Conservation (phyloP, 1,284 basidiomycete species). For the Marasmius fiardii region DNA sequence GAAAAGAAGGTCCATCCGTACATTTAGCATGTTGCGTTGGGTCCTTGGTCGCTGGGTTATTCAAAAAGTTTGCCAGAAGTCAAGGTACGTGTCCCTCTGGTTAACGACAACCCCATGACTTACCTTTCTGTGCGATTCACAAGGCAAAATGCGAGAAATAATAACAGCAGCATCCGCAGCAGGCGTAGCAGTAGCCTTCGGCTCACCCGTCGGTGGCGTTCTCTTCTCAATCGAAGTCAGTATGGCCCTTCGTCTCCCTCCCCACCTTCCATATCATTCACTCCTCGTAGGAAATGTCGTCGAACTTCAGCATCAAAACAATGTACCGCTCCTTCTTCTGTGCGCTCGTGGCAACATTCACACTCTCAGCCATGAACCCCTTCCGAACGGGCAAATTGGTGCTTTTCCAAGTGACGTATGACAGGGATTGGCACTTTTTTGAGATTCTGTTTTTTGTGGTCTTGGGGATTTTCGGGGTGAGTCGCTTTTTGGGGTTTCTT, state of each 20-base stretch:
- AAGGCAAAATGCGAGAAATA: slow-evolving; percentile 95
- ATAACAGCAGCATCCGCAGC: slow-evolving; percentile 95
- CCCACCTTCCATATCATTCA: no score
- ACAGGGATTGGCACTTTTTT: slow-evolving; percentile 98
- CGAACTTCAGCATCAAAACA: slow-evolving; percentile 93
- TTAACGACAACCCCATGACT: slow-evolving; percentile 6
- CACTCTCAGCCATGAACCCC: slow-evolving; percentile 95
- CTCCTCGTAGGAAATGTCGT: slow-evolving; percentile 95
- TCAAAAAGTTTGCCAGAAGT: slow-evolving; percentile 81
- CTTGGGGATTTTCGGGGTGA: slow-evolving; percentile 92
- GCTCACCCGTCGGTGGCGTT: slow-evolving; percentile 96
- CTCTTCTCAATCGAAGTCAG: slow-evolving; percentile 83
- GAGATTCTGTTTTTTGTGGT: slow-evolving; percentile 97
- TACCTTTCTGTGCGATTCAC: slow-evolving; percentile 11
- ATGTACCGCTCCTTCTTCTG: slow-evolving; percentile 99
- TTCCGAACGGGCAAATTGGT: slow-evolving; percentile 98
- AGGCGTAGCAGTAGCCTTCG: slow-evolving; percentile 96
- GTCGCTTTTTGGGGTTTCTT: no score
- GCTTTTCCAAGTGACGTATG: slow-evolving; percentile 97
- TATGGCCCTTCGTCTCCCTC: slow-evolving; percentile 4
- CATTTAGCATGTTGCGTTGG: slow-evolving; percentile 97
- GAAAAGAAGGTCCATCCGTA: slow-evolving; percentile 98
- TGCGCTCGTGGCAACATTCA: slow-evolving; percentile 94
- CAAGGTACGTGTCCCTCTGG: slow-evolving; percentile 57
- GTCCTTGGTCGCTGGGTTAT: slow-evolving; percentile 80